A percentile compares a stretch with the other conserved stretches of the same genome.
phyloP scores from a whole-genome alignment of 768 basidiomycete genomes.

The Termitomyces sp. region DNA sequence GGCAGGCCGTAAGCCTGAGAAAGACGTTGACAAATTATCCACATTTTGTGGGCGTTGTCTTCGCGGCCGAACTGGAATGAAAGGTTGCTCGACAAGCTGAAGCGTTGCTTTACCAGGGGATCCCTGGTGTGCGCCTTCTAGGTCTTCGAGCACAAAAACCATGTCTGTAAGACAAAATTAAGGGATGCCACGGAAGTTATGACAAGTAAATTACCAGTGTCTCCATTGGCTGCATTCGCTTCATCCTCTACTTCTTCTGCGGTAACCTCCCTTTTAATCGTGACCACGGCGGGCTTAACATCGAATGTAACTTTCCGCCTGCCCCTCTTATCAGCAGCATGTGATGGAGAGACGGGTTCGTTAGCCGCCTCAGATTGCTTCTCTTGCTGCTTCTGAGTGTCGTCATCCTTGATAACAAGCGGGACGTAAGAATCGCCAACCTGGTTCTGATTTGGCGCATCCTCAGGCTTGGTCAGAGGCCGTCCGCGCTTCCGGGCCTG shows the following conservation, averaged over 20 bases:
- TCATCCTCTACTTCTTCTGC: constrained; percentile 27
- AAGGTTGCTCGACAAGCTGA: constrained; percentile 38
- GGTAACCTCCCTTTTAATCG: constrained; percentile 36
- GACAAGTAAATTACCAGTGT: constrained; percentile 39
- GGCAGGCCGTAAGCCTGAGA: constrained; percentile 56
- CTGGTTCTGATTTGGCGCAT: constrained; percentile 17
- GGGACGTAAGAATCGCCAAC: constrained; percentile 16
- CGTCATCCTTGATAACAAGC: constrained; percentile 16
- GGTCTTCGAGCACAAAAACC: constrained; percentile 68
- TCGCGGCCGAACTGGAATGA: constrained; percentile 25
- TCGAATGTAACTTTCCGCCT: constrained; percentile 75
- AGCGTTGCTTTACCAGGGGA: constrained; percentile 27
- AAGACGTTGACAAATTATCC: constrained; percentile 47
- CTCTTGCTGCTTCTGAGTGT: constrained; percentile 13
- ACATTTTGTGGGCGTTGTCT: constrained; percentile 26
- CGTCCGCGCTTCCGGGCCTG: constrained; percentile 27
- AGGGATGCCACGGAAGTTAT: background rate
- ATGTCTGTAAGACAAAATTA: constrained; percentile 35
- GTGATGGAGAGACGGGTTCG: constrained; percentile 16
- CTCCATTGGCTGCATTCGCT: constrained; percentile 21
- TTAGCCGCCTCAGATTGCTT: background rate
- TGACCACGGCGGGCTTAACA: constrained; percentile 50
- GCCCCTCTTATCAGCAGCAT: constrained; percentile 35
- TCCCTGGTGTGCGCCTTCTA: constrained; percentile 44
- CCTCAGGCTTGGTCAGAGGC: constrained; percentile 17